Conservation (phyloP, 495 filamentous ascomycete genomes). For the Saxophila tyrrhenica region DNA sequence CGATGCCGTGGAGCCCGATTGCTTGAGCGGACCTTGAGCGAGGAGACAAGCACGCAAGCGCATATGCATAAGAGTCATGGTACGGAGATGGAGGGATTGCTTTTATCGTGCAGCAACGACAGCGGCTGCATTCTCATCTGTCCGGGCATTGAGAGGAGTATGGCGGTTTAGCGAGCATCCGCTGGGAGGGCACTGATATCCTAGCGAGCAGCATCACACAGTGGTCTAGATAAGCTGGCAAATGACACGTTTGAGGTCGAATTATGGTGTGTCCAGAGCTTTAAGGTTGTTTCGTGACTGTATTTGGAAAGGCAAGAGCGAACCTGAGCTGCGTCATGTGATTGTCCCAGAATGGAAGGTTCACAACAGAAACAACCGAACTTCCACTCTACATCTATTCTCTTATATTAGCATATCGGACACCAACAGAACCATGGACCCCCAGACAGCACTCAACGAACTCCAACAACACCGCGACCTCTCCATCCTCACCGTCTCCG, state of each 20-base stretch:
- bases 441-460: neutral
- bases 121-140: neutral
- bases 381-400: no score
- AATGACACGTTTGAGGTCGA: no score
- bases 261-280: no score
- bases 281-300: no score
- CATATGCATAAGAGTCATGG: neutral
- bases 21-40: conserved; percentile 20
- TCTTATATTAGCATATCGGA: no score
- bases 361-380: no score
- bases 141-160: neutral
- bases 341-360: no score
- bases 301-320: no score
- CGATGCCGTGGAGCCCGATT: conserved; percentile 93
- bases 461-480: conserved; percentile 7
- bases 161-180: neutral
- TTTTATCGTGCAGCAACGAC: neutral
- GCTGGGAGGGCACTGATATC: neutral
- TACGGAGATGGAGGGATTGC: neutral
- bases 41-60: neutral
- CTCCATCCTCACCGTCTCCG: conserved; percentile 17
- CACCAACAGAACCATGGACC: no score
- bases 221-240: neutral
- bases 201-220: neutral
- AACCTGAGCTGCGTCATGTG: no score